A percentile compares a stretch with the other conserved stretches of the same genome.
Evolutionary conservation across 768 basidiomycete species (phyloP).

Genomic region (Hericium coralloides): DNA sequence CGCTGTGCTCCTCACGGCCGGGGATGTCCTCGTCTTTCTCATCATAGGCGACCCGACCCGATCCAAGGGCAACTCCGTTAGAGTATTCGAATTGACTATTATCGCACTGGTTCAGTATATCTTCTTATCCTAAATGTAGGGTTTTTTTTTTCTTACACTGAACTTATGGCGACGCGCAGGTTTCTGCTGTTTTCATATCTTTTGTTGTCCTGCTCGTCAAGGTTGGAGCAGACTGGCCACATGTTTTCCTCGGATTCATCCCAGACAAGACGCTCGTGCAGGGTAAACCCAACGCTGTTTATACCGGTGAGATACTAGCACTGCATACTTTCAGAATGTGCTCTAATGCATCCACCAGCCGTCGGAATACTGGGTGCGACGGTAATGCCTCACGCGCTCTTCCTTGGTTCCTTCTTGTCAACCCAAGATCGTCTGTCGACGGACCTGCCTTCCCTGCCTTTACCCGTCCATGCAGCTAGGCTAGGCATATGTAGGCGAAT

Average conservation of each 20-base stretch:
- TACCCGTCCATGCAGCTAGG: background rate
- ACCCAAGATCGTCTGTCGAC: slow-evolving; percentile 65
- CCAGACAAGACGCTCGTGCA: slow-evolving; percentile 59
- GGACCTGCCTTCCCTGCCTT: slow-evolving; percentile 4
- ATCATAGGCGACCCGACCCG: slow-evolving; percentile 62
- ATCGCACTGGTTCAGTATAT: slow-evolving; percentile 41
- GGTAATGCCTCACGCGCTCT: slow-evolving; percentile 91
- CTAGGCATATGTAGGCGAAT: slow-evolving; percentile 14
- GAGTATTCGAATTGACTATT: slow-evolving; percentile 60
- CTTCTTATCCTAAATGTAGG: background rate
- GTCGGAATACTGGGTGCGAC: slow-evolving; percentile 77
- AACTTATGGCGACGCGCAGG: slow-evolving; percentile 1
- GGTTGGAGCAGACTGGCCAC: slow-evolving; percentile 60
- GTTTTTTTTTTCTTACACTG: slow-evolving; percentile 1
- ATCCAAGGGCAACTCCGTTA: slow-evolving; percentile 44
- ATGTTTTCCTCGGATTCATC: slow-evolving; percentile 67
- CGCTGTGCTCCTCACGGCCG: slow-evolving; percentile 38
- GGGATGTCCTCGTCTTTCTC: slow-evolving; percentile 49
- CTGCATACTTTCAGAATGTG: slow-evolving; percentile 22
- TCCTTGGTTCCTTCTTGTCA: slow-evolving; percentile 78
- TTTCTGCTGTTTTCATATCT: slow-evolving; percentile 50
- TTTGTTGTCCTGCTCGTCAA: slow-evolving; percentile 71
- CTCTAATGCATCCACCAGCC: slow-evolving; percentile 26
- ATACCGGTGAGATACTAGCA: slow-evolving; percentile 43
- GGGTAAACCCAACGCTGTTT: slow-evolving; percentile 41